Evolutionary conservation across 2,329 filamentous ascomycete genomes (phyloP).

Genomic region (Hymenotorrendiella dingleyae): DNA sequence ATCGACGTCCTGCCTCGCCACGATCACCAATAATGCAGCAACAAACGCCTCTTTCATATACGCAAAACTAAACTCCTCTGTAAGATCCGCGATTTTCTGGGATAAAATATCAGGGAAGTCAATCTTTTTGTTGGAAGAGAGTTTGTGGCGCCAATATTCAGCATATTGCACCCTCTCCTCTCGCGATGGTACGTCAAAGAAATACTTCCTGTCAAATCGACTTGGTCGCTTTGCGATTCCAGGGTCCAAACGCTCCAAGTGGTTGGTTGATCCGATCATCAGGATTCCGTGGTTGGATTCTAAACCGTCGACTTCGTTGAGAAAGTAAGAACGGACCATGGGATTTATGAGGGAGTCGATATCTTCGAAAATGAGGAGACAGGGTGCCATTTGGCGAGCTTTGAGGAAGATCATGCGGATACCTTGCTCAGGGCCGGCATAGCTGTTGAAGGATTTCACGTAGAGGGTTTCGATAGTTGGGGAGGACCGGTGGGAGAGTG

Average conservation of each 20-base stretch:
- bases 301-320: constrained; percentile 68
- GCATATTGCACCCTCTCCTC: constrained; percentile 53
- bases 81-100: constrained; percentile 54
- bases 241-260: constrained; percentile 60
- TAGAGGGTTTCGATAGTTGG: constrained; percentile 50
- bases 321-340: constrained; percentile 58
- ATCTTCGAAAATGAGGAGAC: constrained; percentile 67
- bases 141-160: constrained; percentile 55
- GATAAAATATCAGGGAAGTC: constrained; percentile 56
- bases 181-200: constrained; percentile 52
- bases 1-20: constrained; percentile 28
- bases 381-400: constrained; percentile 58
- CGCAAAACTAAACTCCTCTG: constrained; percentile 60
- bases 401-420: constrained; percentile 51
- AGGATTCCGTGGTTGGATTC: constrained; percentile 65
- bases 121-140: constrained; percentile 50
- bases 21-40: constrained; percentile 54
- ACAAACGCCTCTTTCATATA: constrained; percentile 68
- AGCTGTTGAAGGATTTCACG: constrained; percentile 48
- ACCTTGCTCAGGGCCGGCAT: constrained; percentile 46
- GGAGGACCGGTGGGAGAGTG: constrained; percentile 45
- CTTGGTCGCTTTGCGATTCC: constrained; percentile 61
- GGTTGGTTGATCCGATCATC: constrained; percentile 62
- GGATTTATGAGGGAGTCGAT: constrained; percentile 61
- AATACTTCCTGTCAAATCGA: constrained; percentile 61